Evolutionary conservation across 2,329 filamentous ascomycete species (phyloP).

Genomic region (Apiospora pterosperma): DNA sequence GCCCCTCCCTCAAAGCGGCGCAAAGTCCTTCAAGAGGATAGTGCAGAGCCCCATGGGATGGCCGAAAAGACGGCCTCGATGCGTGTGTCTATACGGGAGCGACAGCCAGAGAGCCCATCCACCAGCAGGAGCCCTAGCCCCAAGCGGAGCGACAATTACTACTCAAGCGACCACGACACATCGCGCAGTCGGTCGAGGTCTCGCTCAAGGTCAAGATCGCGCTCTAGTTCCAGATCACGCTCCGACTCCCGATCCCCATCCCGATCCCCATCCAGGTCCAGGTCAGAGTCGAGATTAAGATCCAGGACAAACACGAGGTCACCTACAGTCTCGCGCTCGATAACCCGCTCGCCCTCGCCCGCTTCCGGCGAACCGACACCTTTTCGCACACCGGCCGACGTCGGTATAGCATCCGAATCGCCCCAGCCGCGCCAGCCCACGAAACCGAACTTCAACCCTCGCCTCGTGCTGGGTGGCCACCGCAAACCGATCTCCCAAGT

Average conservation of each 20-base stretch:
- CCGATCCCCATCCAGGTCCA: conserved; percentile 11
- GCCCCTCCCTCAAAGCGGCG: conserved; percentile 39
- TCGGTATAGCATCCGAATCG: conserved; percentile 15
- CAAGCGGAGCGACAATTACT: conserved; percentile 19
- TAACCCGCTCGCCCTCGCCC: conserved; percentile 16
- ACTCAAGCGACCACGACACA: conserved; percentile 25
- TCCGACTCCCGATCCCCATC: conserved; percentile 13
- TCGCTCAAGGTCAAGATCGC: conserved; percentile 17
- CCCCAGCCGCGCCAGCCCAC: conserved; percentile 45
- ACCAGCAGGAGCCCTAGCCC: conserved; percentile 18
- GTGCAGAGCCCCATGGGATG: conserved; percentile 30
- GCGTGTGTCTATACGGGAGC: conserved; percentile 27
- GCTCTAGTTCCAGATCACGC: conserved; percentile 14
- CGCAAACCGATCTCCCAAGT: conserved; percentile 76
- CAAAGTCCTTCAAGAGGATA: conserved; percentile 35
- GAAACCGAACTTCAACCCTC: conserved; percentile 64
- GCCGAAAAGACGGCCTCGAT: conserved; percentile 12
- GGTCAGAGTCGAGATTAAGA: conserved; percentile 13
- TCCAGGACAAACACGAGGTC: conserved; percentile 17
- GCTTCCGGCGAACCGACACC: conserved; percentile 15
- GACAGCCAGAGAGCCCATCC: conserved; percentile 19
- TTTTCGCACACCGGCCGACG: conserved; percentile 10
- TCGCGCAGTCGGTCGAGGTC: conserved; percentile 22
- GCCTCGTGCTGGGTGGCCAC: conserved; percentile 74
- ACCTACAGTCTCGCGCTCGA: conserved; percentile 12